These are phyloP conservation scores for Ustilaginoidea virens DNA, from an alignment of 2,329 filamentous ascomycete genomes.

Conservation along the genomic window DNA sequence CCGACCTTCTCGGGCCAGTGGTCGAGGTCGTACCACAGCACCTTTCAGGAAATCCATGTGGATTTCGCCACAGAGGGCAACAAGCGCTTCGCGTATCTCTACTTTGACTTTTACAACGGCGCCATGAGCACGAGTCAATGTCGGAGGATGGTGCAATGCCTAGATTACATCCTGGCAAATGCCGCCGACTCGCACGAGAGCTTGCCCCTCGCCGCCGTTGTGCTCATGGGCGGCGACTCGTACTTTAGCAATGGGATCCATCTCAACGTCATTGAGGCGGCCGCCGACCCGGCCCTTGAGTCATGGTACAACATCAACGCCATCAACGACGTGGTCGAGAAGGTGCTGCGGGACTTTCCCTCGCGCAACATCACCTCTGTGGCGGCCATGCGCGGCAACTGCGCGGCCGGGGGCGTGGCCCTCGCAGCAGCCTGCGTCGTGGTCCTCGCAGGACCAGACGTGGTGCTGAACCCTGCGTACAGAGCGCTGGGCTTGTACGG, in stretches of 20 bases:
- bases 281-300: constrained; percentile 19
- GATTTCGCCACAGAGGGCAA: constrained; percentile 15
- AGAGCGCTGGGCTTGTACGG: constrained; percentile 19
- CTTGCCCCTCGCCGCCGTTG: constrained; percentile 17
- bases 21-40: constrained; percentile 12
- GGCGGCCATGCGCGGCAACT: constrained; percentile 23
- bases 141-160: constrained; percentile 17
- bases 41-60: constrained; percentile 24
- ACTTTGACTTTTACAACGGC: constrained; percentile 27
- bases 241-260: constrained; percentile 29
- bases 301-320: constrained; percentile 29
- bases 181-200: constrained; percentile 5
- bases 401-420: constrained; percentile 26
- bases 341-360: constrained; percentile 21
- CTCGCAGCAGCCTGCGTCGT: constrained; percentile 21
- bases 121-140: constrained; percentile 26
- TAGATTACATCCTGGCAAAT: constrained; percentile 18
- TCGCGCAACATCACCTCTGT: constrained; percentile 19
- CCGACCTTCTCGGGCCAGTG: constrained; percentile 11
- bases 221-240: constrained; percentile 20
- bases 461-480: constrained; percentile 26
- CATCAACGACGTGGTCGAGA: constrained; percentile 24
- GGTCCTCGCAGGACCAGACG: constrained; percentile 20
- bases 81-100: constrained; percentile 19
- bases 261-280: constrained; percentile 26